Conservation (phyloP, 495 filamentous ascomycete genomes). For the Podospora pseudoanserina region DNA sequence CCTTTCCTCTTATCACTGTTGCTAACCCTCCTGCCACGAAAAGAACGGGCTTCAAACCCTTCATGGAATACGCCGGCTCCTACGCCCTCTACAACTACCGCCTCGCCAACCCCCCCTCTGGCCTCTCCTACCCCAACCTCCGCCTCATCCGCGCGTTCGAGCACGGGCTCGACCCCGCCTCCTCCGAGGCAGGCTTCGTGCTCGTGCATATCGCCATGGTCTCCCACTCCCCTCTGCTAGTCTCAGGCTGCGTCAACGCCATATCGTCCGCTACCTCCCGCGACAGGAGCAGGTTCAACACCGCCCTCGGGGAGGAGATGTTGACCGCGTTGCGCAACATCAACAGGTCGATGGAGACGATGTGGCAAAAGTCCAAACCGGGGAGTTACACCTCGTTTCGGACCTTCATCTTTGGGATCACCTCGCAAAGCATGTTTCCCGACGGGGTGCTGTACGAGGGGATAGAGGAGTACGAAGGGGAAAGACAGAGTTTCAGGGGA, state of each 20-base stretch:
- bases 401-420: slow-evolving; percentile 93
- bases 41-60: slow-evolving; percentile 70
- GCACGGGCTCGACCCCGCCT: slow-evolving; percentile 74
- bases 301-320: slow-evolving; percentile 57
- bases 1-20: neutral
- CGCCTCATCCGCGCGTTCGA: slow-evolving; percentile 86
- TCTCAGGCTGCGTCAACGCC: slow-evolving; percentile 62
- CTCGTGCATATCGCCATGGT: slow-evolving; percentile 84
- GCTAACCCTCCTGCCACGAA: neutral
- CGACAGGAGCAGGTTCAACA: slow-evolving; percentile 44
- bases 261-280: slow-evolving; percentile 42
- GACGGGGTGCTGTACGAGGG: slow-evolving; percentile 85
- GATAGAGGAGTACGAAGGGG: slow-evolving; percentile 64
- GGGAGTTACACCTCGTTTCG: slow-evolving; percentile 76
- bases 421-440: slow-evolving; percentile 85
- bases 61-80: slow-evolving; percentile 92
- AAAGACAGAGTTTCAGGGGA: slow-evolving; percentile 72
- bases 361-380: slow-evolving; percentile 84
- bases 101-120: slow-evolving; percentile 59
- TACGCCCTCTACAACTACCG: slow-evolving; percentile 91
- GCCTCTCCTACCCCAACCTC: slow-evolving; percentile 66
- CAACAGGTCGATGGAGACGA: slow-evolving; percentile 76
- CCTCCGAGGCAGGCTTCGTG: slow-evolving; percentile 91
- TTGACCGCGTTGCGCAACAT: slow-evolving; percentile 63
- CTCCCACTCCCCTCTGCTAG: slow-evolving; percentile 65